phyloP scores from a whole-genome alignment of 2,329 filamentous ascomycete genomes.

The Aaosphaeria arxii region DNA sequence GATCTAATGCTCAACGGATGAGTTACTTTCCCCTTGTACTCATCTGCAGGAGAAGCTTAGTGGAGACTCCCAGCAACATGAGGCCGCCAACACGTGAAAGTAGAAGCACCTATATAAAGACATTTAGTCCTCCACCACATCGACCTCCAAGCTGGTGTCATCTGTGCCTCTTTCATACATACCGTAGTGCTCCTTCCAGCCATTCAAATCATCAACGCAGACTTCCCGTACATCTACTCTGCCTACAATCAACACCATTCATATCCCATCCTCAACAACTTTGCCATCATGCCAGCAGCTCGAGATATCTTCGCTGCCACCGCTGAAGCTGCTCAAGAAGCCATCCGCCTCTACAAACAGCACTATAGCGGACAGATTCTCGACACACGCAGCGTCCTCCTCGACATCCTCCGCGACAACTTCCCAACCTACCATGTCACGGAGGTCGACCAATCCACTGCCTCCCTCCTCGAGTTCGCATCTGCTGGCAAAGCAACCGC shows the following conservation, averaged over 20 bases:
- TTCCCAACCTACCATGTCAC: slow-evolving; percentile 24
- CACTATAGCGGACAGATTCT: slow-evolving; percentile 15
- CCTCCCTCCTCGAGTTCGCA: slow-evolving; percentile 22
- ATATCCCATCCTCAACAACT: neutral
- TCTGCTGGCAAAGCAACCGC: slow-evolving; percentile 14
- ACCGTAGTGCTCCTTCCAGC: too few relatives aligned
- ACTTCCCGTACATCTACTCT: too few relatives aligned
- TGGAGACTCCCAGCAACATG: too few relatives aligned
- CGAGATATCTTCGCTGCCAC: slow-evolving; percentile 8
- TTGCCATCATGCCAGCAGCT: slow-evolving; percentile 9
- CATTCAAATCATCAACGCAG: too few relatives aligned
- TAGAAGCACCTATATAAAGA: too few relatives aligned
- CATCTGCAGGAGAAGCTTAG: too few relatives aligned
- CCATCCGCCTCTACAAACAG: slow-evolving; percentile 15
- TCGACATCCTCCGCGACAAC: slow-evolving; percentile 15
- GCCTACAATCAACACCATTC: neutral
- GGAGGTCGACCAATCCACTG: slow-evolving; percentile 9
- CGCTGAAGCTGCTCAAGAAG: neutral
- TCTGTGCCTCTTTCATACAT: too few relatives aligned
- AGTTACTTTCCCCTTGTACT: too few relatives aligned
- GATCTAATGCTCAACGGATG: too few relatives aligned
- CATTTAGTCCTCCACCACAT: too few relatives aligned
- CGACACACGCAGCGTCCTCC: slow-evolving; percentile 16
- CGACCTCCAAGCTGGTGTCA: too few relatives aligned
- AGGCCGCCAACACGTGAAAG: too few relatives aligned